A percentile compares a stretch with the other conserved stretches of the same genome.
These are phyloP conservation scores for Sideroxylon spinosum DNA, from an alignment of 179 eudicot species.

Conservation along the genomic window DNA sequence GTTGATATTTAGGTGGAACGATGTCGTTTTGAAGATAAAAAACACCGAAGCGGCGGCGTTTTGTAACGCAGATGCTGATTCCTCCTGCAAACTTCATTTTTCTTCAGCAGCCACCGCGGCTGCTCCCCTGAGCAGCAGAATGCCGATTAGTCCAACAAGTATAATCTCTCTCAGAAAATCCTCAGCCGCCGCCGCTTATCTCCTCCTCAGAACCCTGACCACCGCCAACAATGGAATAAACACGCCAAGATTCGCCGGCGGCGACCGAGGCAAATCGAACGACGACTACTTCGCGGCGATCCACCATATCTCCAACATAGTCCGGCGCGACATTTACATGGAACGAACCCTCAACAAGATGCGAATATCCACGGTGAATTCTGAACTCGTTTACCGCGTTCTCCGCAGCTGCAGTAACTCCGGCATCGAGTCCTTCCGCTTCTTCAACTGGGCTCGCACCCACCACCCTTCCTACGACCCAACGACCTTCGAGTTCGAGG, in stretches of 20 bases:
- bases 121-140: too few relatives aligned
- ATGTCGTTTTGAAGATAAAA: too few relatives aligned
- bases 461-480: conserved; percentile 65
- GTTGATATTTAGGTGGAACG: too few relatives aligned
- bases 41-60: too few relatives aligned
- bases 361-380: conserved; percentile 40
- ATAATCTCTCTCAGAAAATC: neutral
- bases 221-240: neutral
- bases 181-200: conserved; percentile 24
- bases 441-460: conserved; percentile 81
- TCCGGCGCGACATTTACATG: conserved; percentile 78
- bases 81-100: too few relatives aligned
- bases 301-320: conserved; percentile 89
- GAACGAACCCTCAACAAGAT: conserved; percentile 84
- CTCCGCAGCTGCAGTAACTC: conserved; percentile 57
- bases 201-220: conserved; percentile 9
- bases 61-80: too few relatives aligned
- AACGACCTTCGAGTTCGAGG: conserved; percentile 68
- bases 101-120: too few relatives aligned
- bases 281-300: conserved; percentile 81
- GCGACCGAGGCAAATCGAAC: conserved; percentile 30
- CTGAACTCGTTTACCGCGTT: conserved; percentile 77
- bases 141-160: neutral
- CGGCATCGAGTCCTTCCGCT: conserved; percentile 70
- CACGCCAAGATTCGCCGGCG: neutral